These are phyloP conservation scores for Pseudogymnoascus sp. DNA, from an alignment of 2,329 filamentous ascomycete genomes.

Conservation along the genomic window DNA sequence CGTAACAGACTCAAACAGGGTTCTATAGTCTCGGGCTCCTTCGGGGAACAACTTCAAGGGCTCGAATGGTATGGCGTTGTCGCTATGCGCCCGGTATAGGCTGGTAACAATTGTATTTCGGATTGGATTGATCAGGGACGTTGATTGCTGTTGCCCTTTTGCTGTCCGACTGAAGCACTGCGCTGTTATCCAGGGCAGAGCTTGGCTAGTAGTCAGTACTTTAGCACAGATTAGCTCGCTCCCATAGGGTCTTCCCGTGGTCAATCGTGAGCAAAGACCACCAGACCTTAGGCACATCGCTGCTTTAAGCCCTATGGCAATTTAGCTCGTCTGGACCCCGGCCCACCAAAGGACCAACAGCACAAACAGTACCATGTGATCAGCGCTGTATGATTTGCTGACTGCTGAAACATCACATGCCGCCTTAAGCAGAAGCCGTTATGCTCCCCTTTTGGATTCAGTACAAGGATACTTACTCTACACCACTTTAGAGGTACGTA, in stretches of 20 bases:
- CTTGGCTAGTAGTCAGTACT: neutral
- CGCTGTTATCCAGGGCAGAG: conserved; percentile 2
- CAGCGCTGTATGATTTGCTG: neutral
- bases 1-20: neutral
- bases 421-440: neutral
- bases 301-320: neutral
- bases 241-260: conserved; percentile 8
- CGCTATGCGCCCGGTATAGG: neutral
- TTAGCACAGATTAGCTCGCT: neutral
- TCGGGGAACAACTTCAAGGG: neutral
- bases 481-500: conserved; percentile 1
- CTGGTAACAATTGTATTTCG: neutral
- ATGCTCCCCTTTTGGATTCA: neutral
- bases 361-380: neutral
- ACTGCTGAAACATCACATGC: neutral
- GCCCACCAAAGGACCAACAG: neutral
- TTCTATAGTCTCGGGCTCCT: neutral
- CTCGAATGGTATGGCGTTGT: neutral
- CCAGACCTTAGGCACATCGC: neutral
- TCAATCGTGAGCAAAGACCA: conserved; percentile 5
- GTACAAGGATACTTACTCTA: neutral
- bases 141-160: neutral
- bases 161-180: neutral
- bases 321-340: neutral
- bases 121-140: neutral